Evolutionary conservation across 169 alveolate genomes (phyloP), one percentile per base, ranked within the genome.

Genomic region (Eimeria tenella): DNA sequence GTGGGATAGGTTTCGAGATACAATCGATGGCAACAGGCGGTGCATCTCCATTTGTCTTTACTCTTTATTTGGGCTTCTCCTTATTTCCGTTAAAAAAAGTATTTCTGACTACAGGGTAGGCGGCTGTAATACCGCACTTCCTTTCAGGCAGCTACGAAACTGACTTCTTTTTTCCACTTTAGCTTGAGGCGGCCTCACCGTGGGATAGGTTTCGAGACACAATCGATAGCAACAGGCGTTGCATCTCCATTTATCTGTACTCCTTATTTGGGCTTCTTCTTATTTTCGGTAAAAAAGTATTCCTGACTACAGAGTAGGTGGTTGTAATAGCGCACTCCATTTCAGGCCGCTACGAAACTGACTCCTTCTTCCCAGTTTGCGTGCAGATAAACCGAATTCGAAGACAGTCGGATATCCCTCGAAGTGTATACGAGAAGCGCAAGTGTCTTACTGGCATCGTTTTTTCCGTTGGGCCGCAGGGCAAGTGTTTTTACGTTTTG

Each of bases 21-120:
- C 58, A 15, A 6, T 83, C 15, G 91, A 83, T 62, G 77, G 13
- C 13, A 62, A 56, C 21, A 31, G 50, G 49, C 91, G 91, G 0
- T 83, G 91, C 77, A 83, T 83, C 15, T 83, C 91, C 7, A 13
- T 60, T 4, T 60, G 6, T 55, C 56, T 83, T 25, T 60, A 83
- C 77, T 83, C 77, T 62, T 15, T 62, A 7, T 42, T 83, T 23
- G 31, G 21, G 15, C 9, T 83, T 13, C n/a, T 83, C 2, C 60
- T 56, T 42, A 8, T 83, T 49, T 2, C n/a, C 17, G 23, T 83
- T 25, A 60, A 83, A 25, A 60, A 42, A 19, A 19, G 42, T 17
- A 56, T 62, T 31, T 55, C 91, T 83, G 91, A 83, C 15, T 42
- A 60, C 53, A 83, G 91, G 62, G 91, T 83, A 11, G 58, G 89